A percentile compares a stretch with the other conserved stretches of the same genome.
Evolutionary conservation across 2,329 filamentous ascomycete species (phyloP).

Genomic region (Pestalotiopsis sp.): DNA sequence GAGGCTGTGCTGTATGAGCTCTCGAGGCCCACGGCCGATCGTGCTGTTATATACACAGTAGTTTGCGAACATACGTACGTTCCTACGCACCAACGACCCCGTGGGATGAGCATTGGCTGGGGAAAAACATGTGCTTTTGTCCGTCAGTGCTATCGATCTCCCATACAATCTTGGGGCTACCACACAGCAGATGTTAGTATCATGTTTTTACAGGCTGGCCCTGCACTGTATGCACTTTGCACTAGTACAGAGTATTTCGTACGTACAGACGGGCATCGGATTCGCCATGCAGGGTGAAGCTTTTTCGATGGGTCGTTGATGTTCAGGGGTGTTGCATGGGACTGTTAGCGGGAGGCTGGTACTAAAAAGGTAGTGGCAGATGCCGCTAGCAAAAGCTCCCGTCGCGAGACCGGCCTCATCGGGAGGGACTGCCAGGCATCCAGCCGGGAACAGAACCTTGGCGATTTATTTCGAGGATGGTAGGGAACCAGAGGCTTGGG

Average conservation of each 20-base stretch:
- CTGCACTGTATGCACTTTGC: not conserved
- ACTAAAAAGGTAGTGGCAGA: not conserved
- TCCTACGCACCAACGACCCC: not conserved
- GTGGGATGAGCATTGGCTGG: not conserved
- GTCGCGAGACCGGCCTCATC: not conserved
- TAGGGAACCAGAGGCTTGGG: not conserved
- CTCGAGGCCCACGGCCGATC: not conserved
- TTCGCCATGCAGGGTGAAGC: conserved; percentile 5
- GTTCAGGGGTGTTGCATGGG: not conserved
- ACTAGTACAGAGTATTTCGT: too few relatives aligned
- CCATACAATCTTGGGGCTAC: not conserved
- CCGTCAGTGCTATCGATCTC: not conserved
- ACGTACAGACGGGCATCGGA: not conserved
- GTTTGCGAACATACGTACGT: not conserved
- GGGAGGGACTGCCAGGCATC: not conserved
- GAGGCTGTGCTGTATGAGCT: not conserved
- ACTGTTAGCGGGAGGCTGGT: not conserved
- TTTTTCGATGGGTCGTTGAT: conserved; percentile 1
- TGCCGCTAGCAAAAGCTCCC: not conserved
- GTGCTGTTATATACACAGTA: not conserved
- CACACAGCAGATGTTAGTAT: too few relatives aligned
- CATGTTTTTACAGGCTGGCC: too few relatives aligned
- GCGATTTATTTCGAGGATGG: not conserved
- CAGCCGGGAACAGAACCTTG: not conserved
- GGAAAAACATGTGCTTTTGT: not conserved